These are phyloP conservation scores for Spathaspora hagerdaliae DNA, from an alignment of 805 yeast species.

Conservation along the genomic window DNA sequence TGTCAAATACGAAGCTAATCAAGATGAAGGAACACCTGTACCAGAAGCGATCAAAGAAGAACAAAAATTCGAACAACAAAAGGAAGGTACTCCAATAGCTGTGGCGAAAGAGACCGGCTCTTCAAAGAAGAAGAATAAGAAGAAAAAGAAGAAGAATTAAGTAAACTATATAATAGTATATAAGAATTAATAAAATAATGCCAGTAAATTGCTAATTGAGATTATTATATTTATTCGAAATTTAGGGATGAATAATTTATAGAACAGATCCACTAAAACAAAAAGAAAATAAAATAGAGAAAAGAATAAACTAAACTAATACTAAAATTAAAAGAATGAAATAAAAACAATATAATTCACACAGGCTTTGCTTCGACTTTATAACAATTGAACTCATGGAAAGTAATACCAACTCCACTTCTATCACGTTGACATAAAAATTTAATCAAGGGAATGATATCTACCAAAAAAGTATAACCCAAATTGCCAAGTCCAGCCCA, in stretches of 20 bases:
- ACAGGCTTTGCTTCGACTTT: too few species aligned
- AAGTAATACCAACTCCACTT: neutral
- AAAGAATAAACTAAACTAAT: constrained; percentile 1
- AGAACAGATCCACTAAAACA: neutral
- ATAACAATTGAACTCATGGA: too few species aligned
- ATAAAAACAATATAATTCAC: too few species aligned
- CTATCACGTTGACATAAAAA: neutral
- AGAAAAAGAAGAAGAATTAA: constrained; percentile 25
- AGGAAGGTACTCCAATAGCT: constrained; percentile 9
- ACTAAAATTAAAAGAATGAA: neutral
- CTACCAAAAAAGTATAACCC: neutral
- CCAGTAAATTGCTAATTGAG: too few species aligned
- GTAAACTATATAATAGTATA: neutral
- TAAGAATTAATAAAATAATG: neutral
- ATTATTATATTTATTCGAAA: neutral
- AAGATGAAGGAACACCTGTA: constrained; percentile 6
- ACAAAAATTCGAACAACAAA: neutral
- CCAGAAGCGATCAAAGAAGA: constrained; percentile 6
- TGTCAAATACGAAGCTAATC: constrained; percentile 22
- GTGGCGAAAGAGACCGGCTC: constrained; percentile 8
- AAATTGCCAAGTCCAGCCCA: neutral
- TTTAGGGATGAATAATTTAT: neutral
- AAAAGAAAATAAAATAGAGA: constrained; percentile 1
- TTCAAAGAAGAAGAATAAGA: constrained; percentile 25
- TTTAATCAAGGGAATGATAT: neutral